Evolutionary conservation across 2,329 filamentous ascomycete genomes (phyloP), one percentile per base, ranked within the genome.

Genomic region (Botrytis tulipae): DNA sequence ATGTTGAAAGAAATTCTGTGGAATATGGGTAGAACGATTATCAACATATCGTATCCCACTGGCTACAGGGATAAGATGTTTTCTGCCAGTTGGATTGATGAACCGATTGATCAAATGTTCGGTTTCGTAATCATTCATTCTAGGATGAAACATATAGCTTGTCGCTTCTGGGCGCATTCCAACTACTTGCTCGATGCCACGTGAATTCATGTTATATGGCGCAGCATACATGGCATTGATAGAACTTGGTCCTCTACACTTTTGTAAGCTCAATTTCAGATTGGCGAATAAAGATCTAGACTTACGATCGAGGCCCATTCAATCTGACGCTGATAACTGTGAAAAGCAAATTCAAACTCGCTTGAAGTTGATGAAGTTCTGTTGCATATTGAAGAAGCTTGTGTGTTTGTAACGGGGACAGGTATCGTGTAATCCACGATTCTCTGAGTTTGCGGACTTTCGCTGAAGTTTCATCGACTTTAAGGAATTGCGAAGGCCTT

Each of bases 381-480:
- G 3, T 48, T 4, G 29, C 29, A 20, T 66, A 66, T 12, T 18
- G 6, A 20, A 48, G 29, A 18, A 51, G 44, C 9, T 37, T 65
- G n/a, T 65, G 61, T 62, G 25, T 37, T 16, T 25, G 35, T 25
- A 62, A 16, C 10, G 60, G 25, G 22, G 7, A 44, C 22, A 32
- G 4, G n/a, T 63, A 63, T 63, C 25, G 46, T 1, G 29, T 32
- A n/a, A 66, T n/a, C 12, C 63, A 32, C 29, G 44, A 63, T n/a
- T 51, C 40, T 25, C 12, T 20, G 5, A 72, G 61, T 35, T 46
- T 72, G 25, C 60, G 60, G 7, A 48, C n/a, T 48, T 67, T 67
- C 5, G 51, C 40, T 25, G 62, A 37, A n/a, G 69, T 22, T 29
- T 71, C n/a, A 9, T 60, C 61, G 37, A 72, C 51, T 40, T 72